These are phyloP conservation scores for Cudoniella acicularis DNA, from an alignment of 495 filamentous ascomycete genomes.

Conservation along the genomic window DNA sequence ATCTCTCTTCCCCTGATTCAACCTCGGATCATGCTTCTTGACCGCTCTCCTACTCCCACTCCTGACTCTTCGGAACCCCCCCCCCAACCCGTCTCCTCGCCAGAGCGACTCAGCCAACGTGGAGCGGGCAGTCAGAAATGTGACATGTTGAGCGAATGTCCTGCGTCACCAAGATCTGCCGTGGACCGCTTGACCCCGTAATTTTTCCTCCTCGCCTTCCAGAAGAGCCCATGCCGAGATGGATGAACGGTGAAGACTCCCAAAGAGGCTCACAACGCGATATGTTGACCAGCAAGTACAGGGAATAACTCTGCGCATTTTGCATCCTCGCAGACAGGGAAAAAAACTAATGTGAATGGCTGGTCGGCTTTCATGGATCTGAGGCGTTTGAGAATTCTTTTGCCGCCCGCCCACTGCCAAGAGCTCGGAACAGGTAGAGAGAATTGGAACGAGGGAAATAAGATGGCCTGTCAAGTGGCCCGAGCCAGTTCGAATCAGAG, in stretches of 20 bases:
- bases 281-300: conserved; percentile 2
- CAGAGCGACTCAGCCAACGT: too few species aligned
- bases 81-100: neutral
- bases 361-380: conserved; percentile 12
- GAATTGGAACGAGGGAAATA: neutral
- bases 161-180: conserved; percentile 5
- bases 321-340: neutral
- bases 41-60: neutral
- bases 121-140: neutral
- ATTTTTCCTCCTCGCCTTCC: conserved; percentile 1
- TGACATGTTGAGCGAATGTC: neutral
- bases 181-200: neutral
- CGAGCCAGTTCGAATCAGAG: too few species aligned
- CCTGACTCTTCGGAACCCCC: neutral
- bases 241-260: conserved; percentile 11
- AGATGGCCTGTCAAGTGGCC: too few species aligned
- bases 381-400: neutral
- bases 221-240: neutral
- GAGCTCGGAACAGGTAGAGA: neutral
- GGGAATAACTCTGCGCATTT: neutral
- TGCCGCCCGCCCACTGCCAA: neutral
- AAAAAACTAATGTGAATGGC: neutral
- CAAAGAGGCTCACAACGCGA: conserved; percentile 2
- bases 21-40: too few species aligned
- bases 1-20: too few species aligned